Percentiles rank a stretch among this genome's conserved stretches.
These are phyloP conservation scores for Parsonsia alboflavescens DNA, from an alignment of 257 asterid species.

Conservation along the genomic window DNA sequence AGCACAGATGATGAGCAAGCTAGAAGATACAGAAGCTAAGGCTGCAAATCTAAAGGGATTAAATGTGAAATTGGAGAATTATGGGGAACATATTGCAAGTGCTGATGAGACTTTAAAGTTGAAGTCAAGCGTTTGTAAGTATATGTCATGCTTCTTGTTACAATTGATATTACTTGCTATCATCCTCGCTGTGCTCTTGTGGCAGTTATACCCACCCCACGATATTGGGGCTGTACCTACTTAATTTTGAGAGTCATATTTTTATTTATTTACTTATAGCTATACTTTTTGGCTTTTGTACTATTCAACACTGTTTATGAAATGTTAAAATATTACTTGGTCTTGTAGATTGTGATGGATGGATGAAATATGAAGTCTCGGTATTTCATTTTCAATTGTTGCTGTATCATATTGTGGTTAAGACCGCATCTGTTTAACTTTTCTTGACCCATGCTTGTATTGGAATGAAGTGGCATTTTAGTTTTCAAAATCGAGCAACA, in stretches of 20 bases:
- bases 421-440: background rate
- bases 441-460: background rate
- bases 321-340: conserved; percentile 19
- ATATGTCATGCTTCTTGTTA: conserved; percentile 39
- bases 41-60: conserved; percentile 45
- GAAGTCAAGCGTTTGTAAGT: conserved; percentile 44
- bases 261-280: conserved; percentile 12
- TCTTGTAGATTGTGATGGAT: conserved; percentile 27
- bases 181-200: conserved; percentile 28
- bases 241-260: conserved; percentile 23
- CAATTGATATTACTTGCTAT: conserved; percentile 47
- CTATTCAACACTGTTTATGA: conserved; percentile 5
- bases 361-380: conserved; percentile 24
- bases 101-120: conserved; percentile 41
- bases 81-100: conserved; percentile 35
- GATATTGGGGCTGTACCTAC: conserved; percentile 61
- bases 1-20: conserved; percentile 35
- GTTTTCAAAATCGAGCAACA: background rate
- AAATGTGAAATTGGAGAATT: conserved; percentile 38
- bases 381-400: conserved; percentile 8
- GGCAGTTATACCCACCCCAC: conserved; percentile 30
- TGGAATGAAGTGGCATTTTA: background rate
- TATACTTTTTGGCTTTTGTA: conserved; percentile 10
- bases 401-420: conserved; percentile 11
- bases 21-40: conserved; percentile 41